A percentile compares a stretch with the other conserved stretches of the same genome.
phyloP scores from a whole-genome alignment of 2,329 filamentous ascomycete species.

The Aureobasidium sp. region DNA sequence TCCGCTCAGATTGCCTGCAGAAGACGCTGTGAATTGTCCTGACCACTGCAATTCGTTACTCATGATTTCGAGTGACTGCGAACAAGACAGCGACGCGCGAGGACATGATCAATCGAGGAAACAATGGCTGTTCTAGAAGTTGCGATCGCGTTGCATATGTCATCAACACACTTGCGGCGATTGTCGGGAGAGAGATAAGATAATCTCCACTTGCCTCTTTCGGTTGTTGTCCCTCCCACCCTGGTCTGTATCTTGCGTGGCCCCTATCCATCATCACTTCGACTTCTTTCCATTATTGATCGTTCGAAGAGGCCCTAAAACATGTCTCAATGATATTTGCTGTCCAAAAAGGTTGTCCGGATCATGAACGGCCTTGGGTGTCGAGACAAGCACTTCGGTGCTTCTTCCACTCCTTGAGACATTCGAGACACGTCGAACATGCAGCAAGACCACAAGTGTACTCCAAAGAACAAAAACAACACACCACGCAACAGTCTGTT shows the following conservation, averaged over 20 bases:
- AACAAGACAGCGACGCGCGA: background rate
- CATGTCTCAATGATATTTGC: accelerated
- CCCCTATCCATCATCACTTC: background rate
- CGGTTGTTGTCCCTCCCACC: background rate
- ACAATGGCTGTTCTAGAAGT: slow-evolving; percentile 1
- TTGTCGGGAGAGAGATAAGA: slow-evolving; percentile 7
- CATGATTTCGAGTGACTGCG: background rate
- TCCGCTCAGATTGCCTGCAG: slow-evolving; percentile 54
- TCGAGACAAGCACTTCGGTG: background rate
- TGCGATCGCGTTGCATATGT: slow-evolving; percentile 6
- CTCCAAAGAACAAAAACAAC: no score
- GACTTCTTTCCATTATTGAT: no score
- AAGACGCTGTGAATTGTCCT: slow-evolving; percentile 54
- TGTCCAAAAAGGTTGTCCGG: no score
- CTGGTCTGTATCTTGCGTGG: background rate
- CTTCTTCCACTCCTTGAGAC: no score
- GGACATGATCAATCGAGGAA: background rate
- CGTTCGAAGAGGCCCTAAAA: no score
- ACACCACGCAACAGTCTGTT: no score
- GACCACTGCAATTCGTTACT: slow-evolving; percentile 50
- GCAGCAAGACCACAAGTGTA: no score
- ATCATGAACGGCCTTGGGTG: background rate
- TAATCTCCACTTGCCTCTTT: background rate
- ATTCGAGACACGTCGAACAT: no score
- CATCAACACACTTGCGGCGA: slow-evolving; percentile 9